Evolutionary conservation across 495 filamentous ascomycete genomes (phyloP).

Genomic region (Hypoxylon intermedium): DNA sequence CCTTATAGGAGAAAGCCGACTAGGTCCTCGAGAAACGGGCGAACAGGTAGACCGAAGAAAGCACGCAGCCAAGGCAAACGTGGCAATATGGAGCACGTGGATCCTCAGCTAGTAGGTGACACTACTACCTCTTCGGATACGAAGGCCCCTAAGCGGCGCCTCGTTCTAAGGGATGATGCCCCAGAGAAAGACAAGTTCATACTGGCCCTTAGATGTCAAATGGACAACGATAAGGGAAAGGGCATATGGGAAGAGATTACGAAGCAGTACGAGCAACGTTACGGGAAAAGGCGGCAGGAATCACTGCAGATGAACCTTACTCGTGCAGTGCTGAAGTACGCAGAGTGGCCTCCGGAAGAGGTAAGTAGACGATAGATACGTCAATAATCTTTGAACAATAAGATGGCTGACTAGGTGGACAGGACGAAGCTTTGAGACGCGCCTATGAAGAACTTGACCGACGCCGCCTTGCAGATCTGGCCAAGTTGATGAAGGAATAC

Average conservation of each 20-base stretch:
- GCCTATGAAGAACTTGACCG: constrained; percentile 38
- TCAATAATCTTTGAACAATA: background rate
- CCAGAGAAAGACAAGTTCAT: constrained; percentile 56
- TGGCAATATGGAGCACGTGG: constrained; percentile 28
- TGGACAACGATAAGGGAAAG: constrained; percentile 56
- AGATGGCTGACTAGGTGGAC: constrained; percentile 21
- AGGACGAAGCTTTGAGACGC: constrained; percentile 38
- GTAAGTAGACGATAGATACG: constrained; percentile 38
- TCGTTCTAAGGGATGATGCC: constrained; percentile 50
- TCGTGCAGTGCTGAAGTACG: constrained; percentile 53
- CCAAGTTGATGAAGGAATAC: constrained; percentile 45
- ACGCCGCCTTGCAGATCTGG: constrained; percentile 39
- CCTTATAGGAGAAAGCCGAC: constrained; percentile 32
- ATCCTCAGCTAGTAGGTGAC: constrained; percentile 37
- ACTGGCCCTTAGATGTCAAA: constrained; percentile 51
- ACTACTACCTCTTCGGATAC: constrained; percentile 11
- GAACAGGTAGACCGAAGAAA: constrained; percentile 39
- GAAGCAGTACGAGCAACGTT: constrained; percentile 51
- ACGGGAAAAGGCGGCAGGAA: constrained; percentile 49
- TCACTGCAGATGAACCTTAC: constrained; percentile 59
- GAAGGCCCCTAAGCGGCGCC: constrained; percentile 25
- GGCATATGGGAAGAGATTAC: constrained; percentile 61
- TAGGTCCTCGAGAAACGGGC: constrained; percentile 23
- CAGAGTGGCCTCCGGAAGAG: constrained; percentile 53
- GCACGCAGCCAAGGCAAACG: constrained; percentile 40